A percentile compares a stretch with the other conserved stretches of the same genome.
Conservation (phyloP, 2,329 filamentous ascomycete species). For the Dothideomycetes sp. region DNA sequence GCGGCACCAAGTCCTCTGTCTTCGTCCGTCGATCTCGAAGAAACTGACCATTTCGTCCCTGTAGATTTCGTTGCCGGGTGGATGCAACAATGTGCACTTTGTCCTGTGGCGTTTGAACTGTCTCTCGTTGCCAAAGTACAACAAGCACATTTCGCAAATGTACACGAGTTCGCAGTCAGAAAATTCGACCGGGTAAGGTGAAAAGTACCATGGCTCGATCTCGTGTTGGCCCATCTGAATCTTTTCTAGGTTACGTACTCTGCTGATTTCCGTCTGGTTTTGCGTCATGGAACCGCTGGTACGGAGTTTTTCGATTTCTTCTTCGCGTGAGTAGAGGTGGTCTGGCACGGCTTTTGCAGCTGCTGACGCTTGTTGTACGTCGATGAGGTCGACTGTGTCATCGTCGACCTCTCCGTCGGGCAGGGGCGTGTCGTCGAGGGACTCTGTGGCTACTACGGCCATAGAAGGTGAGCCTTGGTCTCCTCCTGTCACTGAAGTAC, state of each 20-base stretch:
- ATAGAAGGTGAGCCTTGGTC: constrained; percentile 47
- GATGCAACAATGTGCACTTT: constrained; percentile 87
- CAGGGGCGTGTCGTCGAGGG: constrained; percentile 40
- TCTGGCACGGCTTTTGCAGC: constrained; percentile 44
- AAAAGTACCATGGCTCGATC: constrained; percentile 98
- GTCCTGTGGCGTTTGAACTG: constrained; percentile 76
- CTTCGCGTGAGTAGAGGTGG: constrained; percentile 62
- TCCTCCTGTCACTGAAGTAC: constrained; percentile 49
- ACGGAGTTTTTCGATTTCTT: constrained; percentile 92
- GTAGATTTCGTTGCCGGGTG: constrained; percentile 96
- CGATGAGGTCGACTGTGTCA: constrained; percentile 43
- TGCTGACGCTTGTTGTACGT: constrained; percentile 43
- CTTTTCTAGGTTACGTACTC: constrained; percentile 87
- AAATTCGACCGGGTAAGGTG: constrained; percentile 85
- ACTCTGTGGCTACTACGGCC: constrained; percentile 35
- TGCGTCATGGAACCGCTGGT: constrained; percentile 98
- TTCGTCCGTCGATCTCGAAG: constrained; percentile 91
- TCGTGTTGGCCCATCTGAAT: constrained; percentile 90
- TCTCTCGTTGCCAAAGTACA: constrained; percentile 76
- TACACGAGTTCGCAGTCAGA: constrained; percentile 83
- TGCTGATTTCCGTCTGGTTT: constrained; percentile 91
- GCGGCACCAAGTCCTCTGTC: constrained; percentile 92
- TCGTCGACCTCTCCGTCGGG: constrained; percentile 46
- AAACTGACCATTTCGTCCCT: constrained; percentile 89
- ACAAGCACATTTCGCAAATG: constrained; percentile 95